Percentiles rank a stretch among this genome's conserved stretches.
Conservation (phyloP, 2,329 filamentous ascomycete species). For the Penicillium psychrosexuale region DNA sequence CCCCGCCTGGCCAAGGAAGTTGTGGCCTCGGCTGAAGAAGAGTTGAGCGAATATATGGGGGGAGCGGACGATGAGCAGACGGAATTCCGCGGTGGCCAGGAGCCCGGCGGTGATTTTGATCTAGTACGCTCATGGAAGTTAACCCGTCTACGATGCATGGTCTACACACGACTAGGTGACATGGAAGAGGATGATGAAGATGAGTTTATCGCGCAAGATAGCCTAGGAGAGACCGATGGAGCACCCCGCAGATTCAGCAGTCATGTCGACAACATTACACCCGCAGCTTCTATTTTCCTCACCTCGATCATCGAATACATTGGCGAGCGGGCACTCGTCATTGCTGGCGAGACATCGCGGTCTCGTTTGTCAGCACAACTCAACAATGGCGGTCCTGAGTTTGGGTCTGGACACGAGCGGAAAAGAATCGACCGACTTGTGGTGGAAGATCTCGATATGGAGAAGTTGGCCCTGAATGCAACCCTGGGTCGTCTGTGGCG, state of each 20-base stretch:
- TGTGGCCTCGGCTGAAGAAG: slow-evolving; percentile 77
- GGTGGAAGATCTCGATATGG: slow-evolving; percentile 90
- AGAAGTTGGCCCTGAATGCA: slow-evolving; percentile 84
- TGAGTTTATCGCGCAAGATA: slow-evolving; percentile 76
- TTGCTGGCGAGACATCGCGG: slow-evolving; percentile 78
- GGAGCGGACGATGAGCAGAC: slow-evolving; percentile 72
- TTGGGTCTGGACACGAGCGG: slow-evolving; percentile 44
- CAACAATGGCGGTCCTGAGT: slow-evolving; percentile 54
- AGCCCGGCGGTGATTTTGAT: slow-evolving; percentile 67
- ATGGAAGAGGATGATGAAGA: slow-evolving; percentile 98
- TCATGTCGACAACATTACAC: slow-evolving; percentile 68
- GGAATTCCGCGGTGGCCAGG: slow-evolving; percentile 52
- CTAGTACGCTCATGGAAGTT: slow-evolving; percentile 93
- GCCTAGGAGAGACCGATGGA: slow-evolving; percentile 58
- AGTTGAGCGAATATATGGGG: slow-evolving; percentile 82
- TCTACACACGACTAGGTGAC: slow-evolving; percentile 93
- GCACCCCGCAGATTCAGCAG: slow-evolving; percentile 57
- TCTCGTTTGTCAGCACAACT: slow-evolving; percentile 32
- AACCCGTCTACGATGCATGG: slow-evolving; percentile 91
- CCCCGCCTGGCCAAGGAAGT: slow-evolving; percentile 83
- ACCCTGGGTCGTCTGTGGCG: slow-evolving; percentile 88
- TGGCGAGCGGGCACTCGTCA: slow-evolving; percentile 84
- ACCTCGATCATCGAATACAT: slow-evolving; percentile 93
- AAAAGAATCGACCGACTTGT: slow-evolving; percentile 62
- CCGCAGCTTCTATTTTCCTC: slow-evolving; percentile 90